phyloP scores from a whole-genome alignment of 805 yeast species.

The Middelhovenomyces tepae region DNA sequence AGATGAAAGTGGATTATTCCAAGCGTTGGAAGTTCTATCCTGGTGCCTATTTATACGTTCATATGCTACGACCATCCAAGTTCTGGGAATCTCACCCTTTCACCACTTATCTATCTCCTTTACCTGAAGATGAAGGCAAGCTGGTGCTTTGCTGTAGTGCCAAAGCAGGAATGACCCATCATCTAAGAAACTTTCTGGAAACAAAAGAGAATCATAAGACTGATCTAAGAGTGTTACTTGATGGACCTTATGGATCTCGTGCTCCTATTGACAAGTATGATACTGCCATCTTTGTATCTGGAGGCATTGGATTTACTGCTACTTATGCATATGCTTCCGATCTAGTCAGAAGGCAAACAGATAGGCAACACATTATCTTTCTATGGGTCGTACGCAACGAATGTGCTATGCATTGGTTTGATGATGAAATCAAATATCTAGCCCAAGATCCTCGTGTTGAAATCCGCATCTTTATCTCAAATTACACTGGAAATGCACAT shows the following conservation, averaged over 20 bases:
- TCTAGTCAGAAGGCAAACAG: slow-evolving; percentile 5
- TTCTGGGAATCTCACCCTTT: slow-evolving; percentile 76
- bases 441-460: slow-evolving; percentile 22
- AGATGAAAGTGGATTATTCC: slow-evolving; percentile 31
- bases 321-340: slow-evolving; percentile 34
- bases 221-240: slow-evolving; percentile 29
- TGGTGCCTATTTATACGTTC: slow-evolving; percentile 48
- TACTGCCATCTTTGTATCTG: slow-evolving; percentile 53
- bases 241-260: slow-evolving; percentile 66
- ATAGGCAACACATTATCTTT: slow-evolving; percentile 17
- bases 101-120: slow-evolving; percentile 29
- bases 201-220: slow-evolving; percentile 3
- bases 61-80: slow-evolving; percentile 42
- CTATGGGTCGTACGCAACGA: slow-evolving; percentile 25
- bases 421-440: slow-evolving; percentile 20
- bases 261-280: slow-evolving; percentile 45
- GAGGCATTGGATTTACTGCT: slow-evolving; percentile 72
- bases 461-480: slow-evolving; percentile 29
- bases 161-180: slow-evolving; percentile 15
- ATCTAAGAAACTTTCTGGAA: slow-evolving; percentile 7
- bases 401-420: slow-evolving; percentile 24
- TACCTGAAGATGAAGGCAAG: slow-evolving; percentile 10
- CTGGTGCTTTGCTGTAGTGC: slow-evolving; percentile 12
- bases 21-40: slow-evolving; percentile 41
- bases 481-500: slow-evolving; percentile 10